Evolutionary conservation across 83 land plant genomes (phyloP), one percentile per base, ranked within the genome.

Genomic region (Picea abies): DNA sequence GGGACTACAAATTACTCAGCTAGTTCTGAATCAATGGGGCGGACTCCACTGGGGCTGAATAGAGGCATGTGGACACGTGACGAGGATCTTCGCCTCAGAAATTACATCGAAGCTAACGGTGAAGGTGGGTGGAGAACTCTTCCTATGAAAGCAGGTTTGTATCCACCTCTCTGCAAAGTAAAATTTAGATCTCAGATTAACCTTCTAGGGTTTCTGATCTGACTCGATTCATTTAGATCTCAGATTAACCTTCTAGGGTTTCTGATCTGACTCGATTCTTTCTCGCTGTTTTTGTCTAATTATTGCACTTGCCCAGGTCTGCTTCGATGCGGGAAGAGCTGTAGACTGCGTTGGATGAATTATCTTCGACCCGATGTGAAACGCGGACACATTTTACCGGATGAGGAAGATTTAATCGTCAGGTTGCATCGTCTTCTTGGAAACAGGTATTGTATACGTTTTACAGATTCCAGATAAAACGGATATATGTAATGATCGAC

Each of bases 71-170:
- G 85, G 85, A 84, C 68, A 5, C 60, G 77, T 7, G 76, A 67
- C 10, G 85, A 84, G 41, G 85, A 84, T 39, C 44, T n/a, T 25
- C 70, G 68, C 11, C 82, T 84, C 8, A 69, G 15, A 22, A 67
- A 79, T 10, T 71, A 84, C 83, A 58, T 84, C 19, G 58, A 80
- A 25, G 76, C 82, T 29, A 75, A 84, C 58, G 82, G 82, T 3
- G 85, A 84, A 80, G 85, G 82, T 0, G 47, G 47, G 22, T 84
- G 85, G 85, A 5, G 2, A 16, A 32, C 84, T 4, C 25, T 84
- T 10, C 83, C 85, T 8, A 68, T 10, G n/a, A 68, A 70, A 49
- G 83, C 82, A 84, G 85, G 85, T 84, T 66, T 66, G 69, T 20
- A 23, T 22, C 10, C 35, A 66, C 56, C 12, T 49, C 1, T 49